Conservation (phyloP, 345 rosid species). For the Erucastrum elatum region DNA sequence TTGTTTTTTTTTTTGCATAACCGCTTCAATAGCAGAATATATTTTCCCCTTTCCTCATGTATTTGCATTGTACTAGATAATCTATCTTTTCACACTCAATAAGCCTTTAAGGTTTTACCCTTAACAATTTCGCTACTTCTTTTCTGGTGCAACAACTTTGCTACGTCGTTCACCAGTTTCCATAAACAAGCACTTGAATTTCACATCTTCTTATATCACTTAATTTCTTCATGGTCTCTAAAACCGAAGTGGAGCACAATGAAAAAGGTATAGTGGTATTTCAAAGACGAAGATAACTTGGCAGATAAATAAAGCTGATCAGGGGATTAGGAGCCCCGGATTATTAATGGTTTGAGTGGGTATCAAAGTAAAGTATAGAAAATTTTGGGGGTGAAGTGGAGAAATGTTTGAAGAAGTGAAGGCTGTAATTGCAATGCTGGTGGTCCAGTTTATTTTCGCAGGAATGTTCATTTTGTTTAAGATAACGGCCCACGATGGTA, state of each 20-base stretch:
- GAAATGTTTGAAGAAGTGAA: background rate
- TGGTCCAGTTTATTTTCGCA: slow-evolving; percentile 18
- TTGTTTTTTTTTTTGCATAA: background rate
- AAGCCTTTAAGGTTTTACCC: background rate
- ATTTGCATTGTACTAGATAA: background rate
- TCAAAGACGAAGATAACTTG: background rate
- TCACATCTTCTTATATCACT: background rate
- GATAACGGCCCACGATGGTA: slow-evolving; percentile 38
- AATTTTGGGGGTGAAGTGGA: background rate
- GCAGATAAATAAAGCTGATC: background rate
- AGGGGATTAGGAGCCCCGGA: background rate
- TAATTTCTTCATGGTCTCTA: background rate
- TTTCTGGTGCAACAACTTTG: background rate
- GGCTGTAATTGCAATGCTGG: background rate
- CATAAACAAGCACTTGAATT: background rate
- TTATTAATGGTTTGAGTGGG: background rate
- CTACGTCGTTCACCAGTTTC: background rate
- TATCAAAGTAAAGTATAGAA: background rate
- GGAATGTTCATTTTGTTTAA: slow-evolving; percentile 45
- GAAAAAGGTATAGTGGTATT: background rate
- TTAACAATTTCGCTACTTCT: background rate
- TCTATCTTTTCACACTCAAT: background rate
- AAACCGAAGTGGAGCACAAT: background rate
- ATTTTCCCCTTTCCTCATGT: background rate
- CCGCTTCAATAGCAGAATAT: background rate